Base-by-base conservation (phyloP, 1,139 yeast genomes). In the Suhomyces guaymorum region DNA sequence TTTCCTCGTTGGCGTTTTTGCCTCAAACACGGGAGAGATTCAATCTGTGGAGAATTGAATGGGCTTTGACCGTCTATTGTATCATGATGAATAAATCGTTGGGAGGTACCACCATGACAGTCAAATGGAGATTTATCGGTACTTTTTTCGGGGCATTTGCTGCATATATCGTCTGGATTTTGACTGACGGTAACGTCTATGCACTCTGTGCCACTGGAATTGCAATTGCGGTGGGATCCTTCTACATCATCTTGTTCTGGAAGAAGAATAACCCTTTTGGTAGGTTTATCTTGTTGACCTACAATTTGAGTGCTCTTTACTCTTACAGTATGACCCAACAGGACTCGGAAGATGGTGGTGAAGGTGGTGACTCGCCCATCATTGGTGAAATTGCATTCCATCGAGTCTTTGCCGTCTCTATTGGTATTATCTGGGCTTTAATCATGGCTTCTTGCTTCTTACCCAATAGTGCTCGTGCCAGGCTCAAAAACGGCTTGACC, bases 31-130 rank as follows among this genome's bases (percentile, higher is more conserved):
- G 80, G 37, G 66, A 68, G 5, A 45, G 57, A 0, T 87, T 85
- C 48, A 71, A 65, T 32, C 70, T 66, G 33, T 85, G 90, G 89
- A 63, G 92, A 46, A 82, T 85, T 11, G 96, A 87, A 55, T 87
- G 96, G 96, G 82, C 89, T 0, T 61, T 87, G 24, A 83, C 85
- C 10, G 80, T 90, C 0, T 87, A 80, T 51, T 80, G 87, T 48
- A 82, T 87, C 38, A 84, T 87, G 68, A 85, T 86, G 92, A 84
- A 82, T 51, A 85, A 85, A 52, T 82, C 90, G 0, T 66, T 85
- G n/a, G 96, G 95, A 10, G 95, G 95, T 0, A 87, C 95, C 0
- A 74, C 86, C 11, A 78, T 81, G 78, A 82, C 94, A 0, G 80
- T 83, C 1, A 81, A 82, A 44, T 81, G 85, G 78, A 68, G 96